Percentiles rank a stretch among this genome's conserved stretches.
phyloP scores from a whole-genome alignment of 371 early-diverging fungal species.

The Circinella umbellata region DNA sequence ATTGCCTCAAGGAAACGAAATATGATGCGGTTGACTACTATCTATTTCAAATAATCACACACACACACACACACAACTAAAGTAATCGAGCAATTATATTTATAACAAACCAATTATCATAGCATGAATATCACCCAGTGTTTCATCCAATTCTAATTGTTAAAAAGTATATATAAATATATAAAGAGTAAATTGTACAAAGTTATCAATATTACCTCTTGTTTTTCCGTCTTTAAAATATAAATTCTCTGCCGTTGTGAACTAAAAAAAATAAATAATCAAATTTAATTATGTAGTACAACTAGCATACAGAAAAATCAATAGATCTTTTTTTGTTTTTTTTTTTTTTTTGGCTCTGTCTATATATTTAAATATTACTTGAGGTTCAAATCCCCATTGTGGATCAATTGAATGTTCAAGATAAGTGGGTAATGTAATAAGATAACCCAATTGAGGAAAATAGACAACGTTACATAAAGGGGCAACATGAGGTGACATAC shows the following conservation, averaged over 20 bases:
- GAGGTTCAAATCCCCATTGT: slow-evolving; percentile 23
- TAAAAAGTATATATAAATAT: too few species aligned
- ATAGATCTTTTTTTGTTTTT: not conserved
- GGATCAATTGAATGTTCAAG: slow-evolving; percentile 27
- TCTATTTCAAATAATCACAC: too few species aligned
- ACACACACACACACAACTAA: too few species aligned
- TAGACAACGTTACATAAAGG: slow-evolving; percentile 75
- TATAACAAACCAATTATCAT: slow-evolving; percentile 66
- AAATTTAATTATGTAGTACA: too few species aligned
- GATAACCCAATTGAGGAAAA: slow-evolving; percentile 83
- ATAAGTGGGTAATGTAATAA: slow-evolving; percentile 69
- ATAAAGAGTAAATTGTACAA: too few species aligned
- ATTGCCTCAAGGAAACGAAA: too few species aligned
- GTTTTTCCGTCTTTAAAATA: slow-evolving; percentile 77
- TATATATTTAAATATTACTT: slow-evolving; percentile 12
- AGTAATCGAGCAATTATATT: too few species aligned
- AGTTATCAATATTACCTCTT: slow-evolving; percentile 63
- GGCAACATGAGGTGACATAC: slow-evolving; percentile 55
- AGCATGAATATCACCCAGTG: slow-evolving; percentile 78
- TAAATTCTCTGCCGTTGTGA: slow-evolving; percentile 66
- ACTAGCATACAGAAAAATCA: not conserved
- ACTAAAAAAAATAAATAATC: slow-evolving; percentile 40
- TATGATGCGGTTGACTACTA: too few species aligned
- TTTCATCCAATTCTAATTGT: slow-evolving; percentile 66
- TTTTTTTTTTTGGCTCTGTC: not conserved